phyloP scores from a whole-genome alignment of 257 asterid species.

The Datura wrightii region DNA sequence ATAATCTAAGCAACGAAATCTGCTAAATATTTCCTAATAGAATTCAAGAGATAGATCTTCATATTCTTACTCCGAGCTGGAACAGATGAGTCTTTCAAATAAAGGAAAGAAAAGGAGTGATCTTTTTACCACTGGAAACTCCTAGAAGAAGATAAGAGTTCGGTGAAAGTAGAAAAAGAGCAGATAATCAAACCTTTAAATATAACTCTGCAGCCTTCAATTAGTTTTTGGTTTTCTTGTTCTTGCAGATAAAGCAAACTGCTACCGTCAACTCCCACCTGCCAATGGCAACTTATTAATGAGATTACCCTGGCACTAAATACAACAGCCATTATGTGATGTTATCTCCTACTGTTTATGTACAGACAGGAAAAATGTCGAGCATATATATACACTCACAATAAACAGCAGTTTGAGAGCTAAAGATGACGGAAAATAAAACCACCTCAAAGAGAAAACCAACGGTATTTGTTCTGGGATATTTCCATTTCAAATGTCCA shows the following conservation, averaged over 20 bases:
- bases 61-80: slow-evolving; percentile 15
- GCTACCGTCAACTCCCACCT: slow-evolving; percentile 31
- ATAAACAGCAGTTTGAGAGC: not conserved
- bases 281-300: slow-evolving; percentile 24
- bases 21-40: slow-evolving; percentile 23
- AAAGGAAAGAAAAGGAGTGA: slow-evolving; percentile 5
- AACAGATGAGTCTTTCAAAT: not conserved
- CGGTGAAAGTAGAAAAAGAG: not conserved
- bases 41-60: slow-evolving; percentile 22
- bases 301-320: slow-evolving; percentile 7
- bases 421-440: slow-evolving; percentile 9
- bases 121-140: slow-evolving; percentile 25
- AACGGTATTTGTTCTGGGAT: slow-evolving; percentile 31
- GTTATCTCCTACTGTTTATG: slow-evolving; percentile 19
- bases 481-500: slow-evolving; percentile 34
- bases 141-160: not conserved
- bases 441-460: slow-evolving; percentile 37
- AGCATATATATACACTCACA: not conserved
- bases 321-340: not conserved
- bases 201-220: slow-evolving; percentile 33
- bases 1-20: not conserved
- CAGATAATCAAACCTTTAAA: slow-evolving; percentile 34
- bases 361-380: not conserved
- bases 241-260: slow-evolving; percentile 31
- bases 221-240: slow-evolving; percentile 26